Evolutionary conservation across 2,329 filamentous ascomycete species (phyloP), one percentile per base, ranked within the genome.

Genomic region (Fusarium irregulare): DNA sequence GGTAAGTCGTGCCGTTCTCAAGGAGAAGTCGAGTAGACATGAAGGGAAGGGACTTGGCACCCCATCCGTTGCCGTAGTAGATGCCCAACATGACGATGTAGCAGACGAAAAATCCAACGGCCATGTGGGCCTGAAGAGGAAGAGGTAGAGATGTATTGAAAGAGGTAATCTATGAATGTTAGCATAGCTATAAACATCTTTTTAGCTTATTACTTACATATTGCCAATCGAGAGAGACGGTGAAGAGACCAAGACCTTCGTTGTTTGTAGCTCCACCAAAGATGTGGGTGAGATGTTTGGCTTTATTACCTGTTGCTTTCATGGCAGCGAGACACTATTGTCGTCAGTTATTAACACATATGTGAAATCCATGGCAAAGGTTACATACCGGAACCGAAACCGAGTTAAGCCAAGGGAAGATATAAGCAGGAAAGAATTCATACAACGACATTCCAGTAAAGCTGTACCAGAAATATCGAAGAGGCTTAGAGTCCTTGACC

Each of bases 361-460:
- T 1, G 1, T 18, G 3, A 25, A 2, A 2, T 1, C 13, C 11
- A 0, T 6, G 2, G 2, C 0, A 6, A 7, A 11, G 13, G 2
- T 25, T 11, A 27, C 73, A 21, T 68, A 75, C 73, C 2, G 85
- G 84, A 11, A 88, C 82, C 0, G 86, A 88, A 16, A 88, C 77
- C 0, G 83, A 84, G 72, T 87, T 87, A 12, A 88, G 80, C 83
- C 84, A 87, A 0, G 85, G 84, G 55, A 81, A 86, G 42, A 88
- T 84, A 60, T 88, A 88, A 4, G 85, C 84, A 0, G 86, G 86
- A 30, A 88, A 81, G 64, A 85, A 83, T 68, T 88, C 85, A 63
- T 84, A 88, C 14, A 80, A 40, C 14, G 81, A 82, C 83, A 87
- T 87, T 71, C 78, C 80, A 0, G 66, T 72, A 51, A 85, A 85